phyloP scores from a whole-genome alignment of 2,329 filamentous ascomycete genomes.

The Colletotrichum zoysiae region DNA sequence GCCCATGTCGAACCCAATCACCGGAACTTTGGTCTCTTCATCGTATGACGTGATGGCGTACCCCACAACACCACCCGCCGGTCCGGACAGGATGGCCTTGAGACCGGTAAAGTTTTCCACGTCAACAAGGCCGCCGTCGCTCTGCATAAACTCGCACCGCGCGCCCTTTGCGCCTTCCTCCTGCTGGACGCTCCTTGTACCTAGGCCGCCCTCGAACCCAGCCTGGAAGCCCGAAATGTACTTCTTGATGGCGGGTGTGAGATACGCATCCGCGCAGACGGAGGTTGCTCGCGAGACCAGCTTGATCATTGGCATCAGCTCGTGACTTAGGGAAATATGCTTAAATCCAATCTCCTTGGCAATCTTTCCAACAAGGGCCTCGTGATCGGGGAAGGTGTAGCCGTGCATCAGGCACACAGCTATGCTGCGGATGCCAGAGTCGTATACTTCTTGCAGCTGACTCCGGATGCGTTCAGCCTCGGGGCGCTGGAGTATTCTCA shows the following conservation, averaged over 20 bases:
- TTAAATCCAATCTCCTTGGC: conserved; percentile 85
- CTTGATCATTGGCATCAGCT: conserved; percentile 89
- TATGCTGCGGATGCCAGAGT: conserved; percentile 81
- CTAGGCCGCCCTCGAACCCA: conserved; percentile 85
- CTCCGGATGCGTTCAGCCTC: conserved; percentile 60
- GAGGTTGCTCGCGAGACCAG: conserved; percentile 81
- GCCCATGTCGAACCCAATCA: conserved; percentile 97
- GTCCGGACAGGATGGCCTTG: conserved; percentile 87
- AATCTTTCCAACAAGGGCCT: conserved; percentile 80
- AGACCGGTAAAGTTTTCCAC: conserved; percentile 87
- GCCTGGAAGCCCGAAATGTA: conserved; percentile 81
- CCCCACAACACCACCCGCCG: conserved; percentile 92
- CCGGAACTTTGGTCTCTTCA: conserved; percentile 81
- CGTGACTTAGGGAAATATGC: conserved; percentile 84
- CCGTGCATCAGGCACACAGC: conserved; percentile 93
- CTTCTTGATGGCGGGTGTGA: conserved; percentile 83
- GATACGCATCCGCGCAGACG: conserved; percentile 83
- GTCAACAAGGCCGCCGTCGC: conserved; percentile 80
- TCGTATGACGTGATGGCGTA: conserved; percentile 95
- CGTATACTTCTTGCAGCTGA: conserved; percentile 72
- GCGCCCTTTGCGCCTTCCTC: conserved; percentile 76
- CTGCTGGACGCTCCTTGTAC: conserved; percentile 78
- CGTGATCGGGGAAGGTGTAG: conserved; percentile 91
- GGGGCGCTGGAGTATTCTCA: conserved; percentile 74
- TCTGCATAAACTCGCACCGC: conserved; percentile 96